phyloP scores from a whole-genome alignment of 352 stramenopile species.

The Detonula confervacea region DNA sequence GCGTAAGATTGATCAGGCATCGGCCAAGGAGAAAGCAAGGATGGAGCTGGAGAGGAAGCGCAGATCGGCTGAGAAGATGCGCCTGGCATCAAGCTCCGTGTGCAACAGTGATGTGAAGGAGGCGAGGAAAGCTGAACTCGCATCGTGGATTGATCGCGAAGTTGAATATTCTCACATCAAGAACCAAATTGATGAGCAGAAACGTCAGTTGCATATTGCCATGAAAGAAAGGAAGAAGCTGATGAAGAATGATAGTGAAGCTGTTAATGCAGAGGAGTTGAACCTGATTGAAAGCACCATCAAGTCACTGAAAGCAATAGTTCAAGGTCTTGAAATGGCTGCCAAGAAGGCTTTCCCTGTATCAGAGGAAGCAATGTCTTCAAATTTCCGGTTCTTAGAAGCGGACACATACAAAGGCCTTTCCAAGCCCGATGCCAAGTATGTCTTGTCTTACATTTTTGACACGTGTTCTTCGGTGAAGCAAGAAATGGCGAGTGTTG shows the following conservation, averaged over 20 bases:
- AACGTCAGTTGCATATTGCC: constrained; percentile 37
- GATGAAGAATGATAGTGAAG: constrained; percentile 29
- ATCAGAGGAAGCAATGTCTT: constrained; percentile 4
- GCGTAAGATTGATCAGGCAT: constrained; percentile 61
- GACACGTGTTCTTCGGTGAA: constrained; percentile 46
- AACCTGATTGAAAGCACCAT: constrained; percentile 33
- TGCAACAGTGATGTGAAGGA: constrained; percentile 33
- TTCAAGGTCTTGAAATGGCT: constrained; percentile 48
- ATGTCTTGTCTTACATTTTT: constrained; percentile 55
- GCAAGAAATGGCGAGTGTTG: constrained; percentile 37
- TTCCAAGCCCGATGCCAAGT: constrained; percentile 54
- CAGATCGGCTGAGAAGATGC: constrained; percentile 31
- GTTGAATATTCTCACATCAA: constrained; percentile 54
- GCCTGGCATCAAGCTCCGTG: constrained; percentile 25
- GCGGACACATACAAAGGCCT: constrained; percentile 49
- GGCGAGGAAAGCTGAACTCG: constrained; percentile 49
- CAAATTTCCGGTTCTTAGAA: constrained; percentile 36
- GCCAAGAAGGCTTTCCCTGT: constrained; percentile 40
- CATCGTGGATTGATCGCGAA: constrained; percentile 58
- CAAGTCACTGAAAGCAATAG: constrained; percentile 15
- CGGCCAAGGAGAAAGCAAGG: constrained; percentile 55
- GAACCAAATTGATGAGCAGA: constrained; percentile 57
- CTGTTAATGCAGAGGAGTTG: constrained; percentile 22
- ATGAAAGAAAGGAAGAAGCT: constrained; percentile 39
- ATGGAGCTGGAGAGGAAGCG: constrained; percentile 51